Conservation (phyloP, 2,329 filamentous ascomycete species). For the Calonectria pteridis region DNA sequence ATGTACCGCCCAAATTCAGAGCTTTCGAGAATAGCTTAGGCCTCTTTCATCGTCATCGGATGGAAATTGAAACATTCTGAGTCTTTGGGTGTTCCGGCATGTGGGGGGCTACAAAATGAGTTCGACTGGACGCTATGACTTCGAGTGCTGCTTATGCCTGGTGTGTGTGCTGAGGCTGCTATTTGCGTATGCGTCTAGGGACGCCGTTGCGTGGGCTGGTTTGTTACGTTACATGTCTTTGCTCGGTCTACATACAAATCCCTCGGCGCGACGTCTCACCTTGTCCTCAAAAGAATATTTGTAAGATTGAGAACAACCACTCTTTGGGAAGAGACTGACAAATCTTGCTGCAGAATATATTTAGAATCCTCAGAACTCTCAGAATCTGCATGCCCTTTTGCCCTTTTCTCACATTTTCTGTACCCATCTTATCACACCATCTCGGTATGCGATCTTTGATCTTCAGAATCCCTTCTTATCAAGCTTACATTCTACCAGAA, state of each 20-base stretch:
- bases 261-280: background rate
- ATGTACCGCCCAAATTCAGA: background rate
- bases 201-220: background rate
- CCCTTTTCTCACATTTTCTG: background rate
- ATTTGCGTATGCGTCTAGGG: background rate
- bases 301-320: background rate
- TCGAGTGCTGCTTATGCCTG: background rate
- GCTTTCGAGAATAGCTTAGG: background rate
- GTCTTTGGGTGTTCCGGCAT: background rate
- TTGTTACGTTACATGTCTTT: background rate
- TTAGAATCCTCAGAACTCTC: background rate
- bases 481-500: background rate
- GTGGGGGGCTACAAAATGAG: background rate
- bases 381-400: background rate
- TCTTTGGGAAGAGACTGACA: background rate
- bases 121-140: background rate
- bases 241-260: background rate
- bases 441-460: background rate
- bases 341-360: background rate
- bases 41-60: background rate
- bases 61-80: background rate
- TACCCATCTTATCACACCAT: background rate
- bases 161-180: background rate
- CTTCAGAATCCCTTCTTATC: background rate
- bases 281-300: background rate